These are phyloP conservation scores for Salix brachista DNA, from an alignment of 345 rosid genomes.

Conservation along the genomic window DNA sequence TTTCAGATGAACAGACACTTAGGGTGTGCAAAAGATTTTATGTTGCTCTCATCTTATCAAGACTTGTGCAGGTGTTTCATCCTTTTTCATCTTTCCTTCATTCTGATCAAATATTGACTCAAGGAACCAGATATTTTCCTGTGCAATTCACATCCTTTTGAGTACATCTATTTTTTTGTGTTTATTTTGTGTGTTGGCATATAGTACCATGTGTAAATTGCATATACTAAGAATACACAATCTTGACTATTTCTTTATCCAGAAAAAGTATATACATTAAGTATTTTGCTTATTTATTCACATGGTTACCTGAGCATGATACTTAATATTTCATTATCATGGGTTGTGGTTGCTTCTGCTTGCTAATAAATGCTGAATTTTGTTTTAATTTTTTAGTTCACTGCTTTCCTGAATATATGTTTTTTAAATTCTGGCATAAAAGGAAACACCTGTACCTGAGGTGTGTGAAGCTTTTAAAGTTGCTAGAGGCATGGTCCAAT, in stretches of 20 bases:
- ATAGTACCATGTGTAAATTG: neutral
- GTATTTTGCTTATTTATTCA: neutral
- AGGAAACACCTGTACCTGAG: conserved; percentile 87
- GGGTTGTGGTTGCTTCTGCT: neutral
- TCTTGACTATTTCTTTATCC: neutral
- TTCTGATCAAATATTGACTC: neutral
- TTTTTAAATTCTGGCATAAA: conserved; percentile 31
- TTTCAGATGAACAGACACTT: conserved; percentile 69
- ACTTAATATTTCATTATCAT: neutral
- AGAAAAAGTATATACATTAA: neutral
- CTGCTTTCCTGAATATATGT: conserved; percentile 12
- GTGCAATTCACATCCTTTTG: neutral
- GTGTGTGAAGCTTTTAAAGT: conserved; percentile 94
- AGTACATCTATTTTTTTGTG: neutral
- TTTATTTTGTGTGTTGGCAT: neutral
- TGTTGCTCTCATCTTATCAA: conserved; percentile 91
- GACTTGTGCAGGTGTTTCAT: conserved; percentile 74
- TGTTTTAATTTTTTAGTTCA: neutral
- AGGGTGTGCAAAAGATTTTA: conserved; percentile 92
- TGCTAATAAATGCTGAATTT: neutral
- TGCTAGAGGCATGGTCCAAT: conserved; percentile 96
- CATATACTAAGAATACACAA: neutral
- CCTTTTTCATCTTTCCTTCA: conserved; percentile 3
- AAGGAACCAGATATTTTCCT: neutral
- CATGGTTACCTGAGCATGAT: neutral